Conservation (phyloP, 768 basidiomycete species). For the Atractiella rhizophila region DNA sequence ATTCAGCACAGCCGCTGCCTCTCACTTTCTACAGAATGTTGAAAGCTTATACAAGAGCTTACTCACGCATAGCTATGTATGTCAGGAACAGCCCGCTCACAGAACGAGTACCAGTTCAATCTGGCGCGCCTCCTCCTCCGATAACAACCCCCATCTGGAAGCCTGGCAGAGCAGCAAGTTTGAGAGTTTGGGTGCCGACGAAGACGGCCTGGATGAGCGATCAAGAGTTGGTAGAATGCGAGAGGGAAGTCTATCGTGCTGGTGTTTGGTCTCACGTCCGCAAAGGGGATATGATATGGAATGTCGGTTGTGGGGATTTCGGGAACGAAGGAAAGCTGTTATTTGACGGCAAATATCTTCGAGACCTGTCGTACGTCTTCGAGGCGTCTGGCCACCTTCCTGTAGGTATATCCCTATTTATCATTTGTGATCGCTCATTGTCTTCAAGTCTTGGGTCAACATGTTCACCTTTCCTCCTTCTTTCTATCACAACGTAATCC, state of each 20-base stretch:
- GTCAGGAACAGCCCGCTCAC: slow-evolving; percentile 14
- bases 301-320: slow-evolving; percentile 9
- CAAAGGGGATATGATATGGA: slow-evolving; percentile 12
- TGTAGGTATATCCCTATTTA: neutral
- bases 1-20: neutral
- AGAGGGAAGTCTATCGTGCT: slow-evolving; percentile 11
- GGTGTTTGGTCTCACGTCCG: slow-evolving; percentile 6
- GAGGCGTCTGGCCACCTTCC: slow-evolving; percentile 15
- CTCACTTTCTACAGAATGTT: slow-evolving; percentile 3
- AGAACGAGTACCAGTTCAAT: slow-evolving; percentile 11
- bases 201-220: slow-evolving; percentile 14
- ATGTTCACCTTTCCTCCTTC: slow-evolving; percentile 10
- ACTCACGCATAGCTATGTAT: no score
- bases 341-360: slow-evolving; percentile 14
- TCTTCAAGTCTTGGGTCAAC: slow-evolving; percentile 11
- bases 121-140: neutral
- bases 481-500: slow-evolving; percentile 15
- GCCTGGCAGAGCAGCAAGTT: slow-evolving; percentile 7
- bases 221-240: slow-evolving; percentile 14
- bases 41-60: slow-evolving; percentile 11
- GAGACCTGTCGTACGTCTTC: slow-evolving; percentile 11
- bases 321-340: slow-evolving; percentile 12
- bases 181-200: slow-evolving; percentile 15
- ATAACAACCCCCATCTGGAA: slow-evolving; percentile 6
- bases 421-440: neutral